Percentiles rank a stretch among this genome's conserved stretches.
Conservation (phyloP, 129 eudicot genomes). For the Smallanthus sonchifolius region DNA sequence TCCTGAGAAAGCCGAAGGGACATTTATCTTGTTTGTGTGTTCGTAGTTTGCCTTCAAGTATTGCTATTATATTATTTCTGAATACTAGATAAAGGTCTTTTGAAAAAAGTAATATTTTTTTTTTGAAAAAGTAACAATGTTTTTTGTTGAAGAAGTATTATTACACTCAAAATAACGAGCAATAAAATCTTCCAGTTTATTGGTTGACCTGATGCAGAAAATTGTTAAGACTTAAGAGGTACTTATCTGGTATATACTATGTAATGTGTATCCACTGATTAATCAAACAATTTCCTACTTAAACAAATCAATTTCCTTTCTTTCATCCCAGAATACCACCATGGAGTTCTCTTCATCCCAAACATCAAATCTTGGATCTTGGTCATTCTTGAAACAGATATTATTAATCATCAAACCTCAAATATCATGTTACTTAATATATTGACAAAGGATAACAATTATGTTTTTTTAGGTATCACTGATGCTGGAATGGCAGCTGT, state of each 20-base stretch:
- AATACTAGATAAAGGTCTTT: not conserved
- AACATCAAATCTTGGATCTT: not conserved
- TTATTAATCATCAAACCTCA: not conserved
- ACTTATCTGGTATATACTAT: not conserved
- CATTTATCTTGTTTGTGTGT: not conserved
- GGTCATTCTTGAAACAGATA: not conserved
- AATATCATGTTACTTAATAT: not conserved
- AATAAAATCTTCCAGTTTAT: not conserved
- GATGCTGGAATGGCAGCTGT: constrained; percentile 71
- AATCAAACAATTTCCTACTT: not conserved
- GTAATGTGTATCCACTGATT: not conserved
- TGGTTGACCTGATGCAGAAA: constrained; percentile 1
- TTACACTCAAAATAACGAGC: not conserved
- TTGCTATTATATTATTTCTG: not conserved
- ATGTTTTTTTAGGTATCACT: constrained; percentile 63
- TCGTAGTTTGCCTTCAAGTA: not conserved
- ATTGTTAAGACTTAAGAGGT: constrained; percentile 8
- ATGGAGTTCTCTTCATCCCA: not conserved
- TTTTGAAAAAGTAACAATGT: not conserved
- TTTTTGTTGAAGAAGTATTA: not conserved
- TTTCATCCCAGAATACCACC: not conserved
- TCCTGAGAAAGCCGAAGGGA: not conserved
- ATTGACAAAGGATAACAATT: constrained; percentile 4
- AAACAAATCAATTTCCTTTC: not conserved
- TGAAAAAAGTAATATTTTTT: not conserved